Evolutionary conservation across 2,329 filamentous ascomycete genomes (phyloP).

Genomic region (Pseudogymnoascus sp.): DNA sequence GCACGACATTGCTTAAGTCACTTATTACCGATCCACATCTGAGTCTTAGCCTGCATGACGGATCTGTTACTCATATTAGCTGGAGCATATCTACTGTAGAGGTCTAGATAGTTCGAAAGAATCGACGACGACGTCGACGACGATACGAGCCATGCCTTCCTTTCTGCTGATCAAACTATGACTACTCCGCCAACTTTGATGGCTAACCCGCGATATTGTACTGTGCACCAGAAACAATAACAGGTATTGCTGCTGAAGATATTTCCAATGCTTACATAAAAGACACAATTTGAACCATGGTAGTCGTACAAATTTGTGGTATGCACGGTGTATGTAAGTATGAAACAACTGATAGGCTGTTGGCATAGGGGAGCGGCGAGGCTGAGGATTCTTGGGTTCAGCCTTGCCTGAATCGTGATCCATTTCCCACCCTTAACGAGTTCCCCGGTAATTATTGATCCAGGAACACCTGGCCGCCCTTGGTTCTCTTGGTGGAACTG

Average conservation of each 20-base stretch:
- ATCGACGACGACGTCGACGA: background rate
- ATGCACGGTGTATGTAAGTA: background rate
- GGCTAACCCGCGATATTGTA: background rate
- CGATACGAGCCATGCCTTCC: too few relatives aligned
- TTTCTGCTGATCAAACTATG: background rate
- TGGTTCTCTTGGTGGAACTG: background rate
- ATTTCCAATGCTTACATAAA: background rate
- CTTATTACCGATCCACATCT: background rate
- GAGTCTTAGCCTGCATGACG: background rate
- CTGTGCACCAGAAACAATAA: background rate
- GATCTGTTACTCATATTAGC: constrained; percentile 1
- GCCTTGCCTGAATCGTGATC: background rate
- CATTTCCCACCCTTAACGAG: constrained; percentile 10
- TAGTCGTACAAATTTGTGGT: background rate
- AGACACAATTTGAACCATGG: background rate
- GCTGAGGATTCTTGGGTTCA: background rate
- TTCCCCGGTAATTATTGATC: constrained; percentile 4
- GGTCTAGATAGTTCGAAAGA: background rate
- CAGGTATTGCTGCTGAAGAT: background rate
- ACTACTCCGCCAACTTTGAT: background rate
- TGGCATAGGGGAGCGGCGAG: background rate
- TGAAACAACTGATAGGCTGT: background rate
- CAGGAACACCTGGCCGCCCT: constrained; percentile 8
- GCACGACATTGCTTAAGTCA: background rate
- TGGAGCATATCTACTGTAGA: background rate